phyloP scores from a whole-genome alignment of 129 eudicot species.

The Tanacetum coccineum region DNA sequence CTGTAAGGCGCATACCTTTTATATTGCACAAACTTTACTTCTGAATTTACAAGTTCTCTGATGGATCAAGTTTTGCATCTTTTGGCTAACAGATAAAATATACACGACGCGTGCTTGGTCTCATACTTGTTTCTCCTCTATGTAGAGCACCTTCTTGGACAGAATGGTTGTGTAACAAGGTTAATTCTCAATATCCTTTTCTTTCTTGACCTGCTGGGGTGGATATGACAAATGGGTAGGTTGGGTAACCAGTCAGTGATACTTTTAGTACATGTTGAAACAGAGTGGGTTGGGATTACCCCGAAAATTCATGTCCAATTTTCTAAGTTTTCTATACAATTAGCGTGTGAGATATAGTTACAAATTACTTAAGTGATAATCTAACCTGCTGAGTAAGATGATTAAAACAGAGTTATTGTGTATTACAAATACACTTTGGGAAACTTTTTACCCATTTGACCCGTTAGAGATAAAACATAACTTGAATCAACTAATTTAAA shows the following conservation, averaged over 20 bases:
- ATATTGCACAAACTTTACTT: background rate
- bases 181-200: slow-evolving; percentile 25
- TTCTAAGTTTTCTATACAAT: no score
- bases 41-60: background rate
- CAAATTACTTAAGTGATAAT: no score
- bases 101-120: slow-evolving; percentile 62
- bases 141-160: slow-evolving; percentile 97
- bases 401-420: no score
- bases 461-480: background rate
- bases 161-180: slow-evolving; percentile 93
- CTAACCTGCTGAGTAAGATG: no score
- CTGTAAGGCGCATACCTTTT: slow-evolving; percentile 48
- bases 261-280: no score
- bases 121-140: slow-evolving; percentile 88
- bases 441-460: background rate
- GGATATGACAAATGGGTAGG: no score
- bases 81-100: slow-evolving; percentile 59
- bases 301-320: no score
- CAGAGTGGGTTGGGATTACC: no score
- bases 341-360: no score
- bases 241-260: no score
- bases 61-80: slow-evolving; percentile 11
- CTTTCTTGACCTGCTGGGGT: background rate
- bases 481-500: no score
- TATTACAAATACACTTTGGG: no score